Conservation (phyloP, 768 basidiomycete species). For the Boletellus ananas region DNA sequence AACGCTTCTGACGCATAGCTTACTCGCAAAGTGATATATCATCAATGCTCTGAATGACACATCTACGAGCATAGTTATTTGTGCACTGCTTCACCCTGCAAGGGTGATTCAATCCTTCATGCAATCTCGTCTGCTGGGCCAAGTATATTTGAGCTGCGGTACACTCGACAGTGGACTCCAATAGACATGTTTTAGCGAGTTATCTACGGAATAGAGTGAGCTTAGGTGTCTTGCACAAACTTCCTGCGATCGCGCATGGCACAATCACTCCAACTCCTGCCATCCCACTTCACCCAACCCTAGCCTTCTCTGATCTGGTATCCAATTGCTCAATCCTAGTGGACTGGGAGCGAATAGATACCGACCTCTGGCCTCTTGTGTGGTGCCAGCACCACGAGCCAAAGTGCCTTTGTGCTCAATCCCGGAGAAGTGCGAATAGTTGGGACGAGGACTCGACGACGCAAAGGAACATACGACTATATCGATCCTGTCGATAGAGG, state of each 20-base stretch:
- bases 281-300: conserved; percentile 65
- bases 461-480: conserved; percentile 74
- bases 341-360: not conserved
- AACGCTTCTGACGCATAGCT: conserved; percentile 18
- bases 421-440: conserved; percentile 61
- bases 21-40: conserved; percentile 17
- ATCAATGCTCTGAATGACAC: not conserved
- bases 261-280: conserved; percentile 43
- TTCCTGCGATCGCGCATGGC: conserved; percentile 40
- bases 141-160: conserved; percentile 21
- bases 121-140: not conserved
- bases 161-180: conserved; percentile 31
- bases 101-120: conserved; percentile 3
- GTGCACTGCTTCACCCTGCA: not conserved
- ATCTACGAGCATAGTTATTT: not conserved
- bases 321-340: not conserved
- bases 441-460: conserved; percentile 52
- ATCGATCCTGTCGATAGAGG: conserved; percentile 37
- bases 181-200: not conserved
- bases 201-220: not conserved
- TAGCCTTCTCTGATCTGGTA: conserved; percentile 59
- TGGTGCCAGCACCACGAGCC: conserved; percentile 68
- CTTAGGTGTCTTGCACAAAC: conserved; percentile 47
- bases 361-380: conserved; percentile 74
- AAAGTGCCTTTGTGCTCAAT: conserved; percentile 57